Percentiles rank a stretch among this genome's conserved stretches.
Conservation (phyloP, 1,284 basidiomycete species). For the Anthracocystis panici-leucophaei region DNA sequence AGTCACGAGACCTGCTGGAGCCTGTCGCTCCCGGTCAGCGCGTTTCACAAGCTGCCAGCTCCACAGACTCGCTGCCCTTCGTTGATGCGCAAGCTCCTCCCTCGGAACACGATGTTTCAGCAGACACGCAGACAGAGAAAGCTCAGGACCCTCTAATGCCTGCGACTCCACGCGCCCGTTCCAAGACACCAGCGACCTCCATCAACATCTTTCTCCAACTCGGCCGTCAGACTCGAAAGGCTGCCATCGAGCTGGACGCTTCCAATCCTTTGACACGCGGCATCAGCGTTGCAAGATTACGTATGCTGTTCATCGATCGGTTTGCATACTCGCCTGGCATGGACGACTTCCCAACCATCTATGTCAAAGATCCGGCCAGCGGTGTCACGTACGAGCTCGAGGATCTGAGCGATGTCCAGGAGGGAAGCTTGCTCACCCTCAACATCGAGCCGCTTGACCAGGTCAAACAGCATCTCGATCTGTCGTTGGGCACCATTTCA, state of each 20-base stretch:
- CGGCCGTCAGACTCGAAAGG: conserved; percentile 91
- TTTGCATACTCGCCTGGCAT: conserved; percentile 90
- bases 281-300: conserved; percentile 79
- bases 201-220: conserved; percentile 84
- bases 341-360: conserved; percentile 95
- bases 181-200: conserved; percentile 11
- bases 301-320: conserved; percentile 91
- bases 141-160: background rate
- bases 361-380: conserved; percentile 88
- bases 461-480: conserved; percentile 96
- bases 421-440: conserved; percentile 86
- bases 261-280: conserved; percentile 42
- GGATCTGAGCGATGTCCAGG: conserved; percentile 91
- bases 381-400: conserved; percentile 96
- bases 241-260: conserved; percentile 74
- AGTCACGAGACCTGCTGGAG: conserved; percentile 20
- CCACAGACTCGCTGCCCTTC: conserved; percentile 55
- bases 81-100: conserved; percentile 40
- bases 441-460: conserved; percentile 98
- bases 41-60: conserved; percentile 45
- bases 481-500: conserved; percentile 85
- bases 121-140: conserved; percentile 4
- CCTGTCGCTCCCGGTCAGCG: conserved; percentile 17
- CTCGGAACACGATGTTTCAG: conserved; percentile 17
- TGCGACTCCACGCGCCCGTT: conserved; percentile 15